Base-by-base conservation (phyloP, 768 basidiomycete genomes). In the Lactarius trivialis region DNA sequence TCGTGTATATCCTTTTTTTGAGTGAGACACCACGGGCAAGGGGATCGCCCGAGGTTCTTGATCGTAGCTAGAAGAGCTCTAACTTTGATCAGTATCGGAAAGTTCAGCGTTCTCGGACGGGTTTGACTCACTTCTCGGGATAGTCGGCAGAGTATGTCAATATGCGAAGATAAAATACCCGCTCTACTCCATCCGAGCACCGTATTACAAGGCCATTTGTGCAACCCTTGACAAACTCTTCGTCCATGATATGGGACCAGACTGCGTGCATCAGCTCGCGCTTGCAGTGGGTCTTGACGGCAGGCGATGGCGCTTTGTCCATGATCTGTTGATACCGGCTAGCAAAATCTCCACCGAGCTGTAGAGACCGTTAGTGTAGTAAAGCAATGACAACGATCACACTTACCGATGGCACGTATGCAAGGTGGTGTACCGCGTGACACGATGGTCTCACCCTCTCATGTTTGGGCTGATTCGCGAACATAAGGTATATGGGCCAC, bases 101-200 rank as follows among this genome's bases (percentile, higher is more conserved):
- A n/a, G n/a, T n/a, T n/a, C n/a, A n/a, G n/a, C n/a, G n/a, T n/a
- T n/a, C n/a, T n/a, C n/a, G n/a, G n/a, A n/a, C n/a, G n/a, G n/a
- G 4, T 14, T 2, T 3, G 36, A 14, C 63, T 37, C 32, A 72
- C 72, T 72, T 70, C 21, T 71, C 71, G 0, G 70, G 71, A 57
- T 72, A 72, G 50, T 57, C 56, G 7, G 56, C 56, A 26, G 56
- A 68, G 52, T 73, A 72, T 7, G 61, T 67, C 45, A 71, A 68
- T 3, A 73, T 57, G 0, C 68, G 67, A 7, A 63, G 65, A 49
- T 58, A 73, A 1, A 73, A 21, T 0, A 69, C 65, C 0, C 72
- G 60, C 4, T 21, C 33, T 3, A 70, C 48, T 0, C 69, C 69
- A 61, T 73, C 70, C 0, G 19, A 32, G 48, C 70, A 73, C 0